These are phyloP conservation scores for Solanum peruvianum DNA, from an alignment of 257 asterid species.

Conservation along the genomic window DNA sequence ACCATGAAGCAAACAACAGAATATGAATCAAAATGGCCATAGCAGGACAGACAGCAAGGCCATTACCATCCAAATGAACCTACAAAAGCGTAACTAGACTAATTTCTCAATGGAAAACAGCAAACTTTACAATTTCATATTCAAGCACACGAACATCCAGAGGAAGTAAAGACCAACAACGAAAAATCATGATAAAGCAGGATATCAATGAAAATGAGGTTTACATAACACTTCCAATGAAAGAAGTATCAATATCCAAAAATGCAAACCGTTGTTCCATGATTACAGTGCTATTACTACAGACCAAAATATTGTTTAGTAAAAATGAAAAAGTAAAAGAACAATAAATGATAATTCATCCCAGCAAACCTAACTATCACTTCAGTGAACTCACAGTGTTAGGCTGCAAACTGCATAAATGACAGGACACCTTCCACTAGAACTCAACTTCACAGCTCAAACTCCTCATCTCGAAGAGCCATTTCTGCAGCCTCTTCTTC, in stretches of 20 bases:
- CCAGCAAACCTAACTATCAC: background rate
- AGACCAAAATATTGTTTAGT: background rate
- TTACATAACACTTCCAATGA: background rate
- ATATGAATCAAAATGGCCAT: background rate
- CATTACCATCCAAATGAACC: background rate
- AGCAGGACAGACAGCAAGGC: background rate
- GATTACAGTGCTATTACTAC: background rate
- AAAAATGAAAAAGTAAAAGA: background rate
- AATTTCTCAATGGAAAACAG: background rate
- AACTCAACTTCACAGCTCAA: conserved; percentile 59
- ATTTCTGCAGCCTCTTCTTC: conserved; percentile 91
- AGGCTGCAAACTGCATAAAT: background rate
- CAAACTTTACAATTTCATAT: background rate
- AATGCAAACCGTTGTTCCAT: background rate
- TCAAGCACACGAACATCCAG: background rate
- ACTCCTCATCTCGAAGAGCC: conserved; percentile 86
- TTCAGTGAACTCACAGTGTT: background rate
- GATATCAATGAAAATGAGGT: background rate
- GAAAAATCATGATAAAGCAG: background rate
- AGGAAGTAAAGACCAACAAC: background rate
- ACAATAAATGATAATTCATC: background rate
- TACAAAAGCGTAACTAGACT: background rate
- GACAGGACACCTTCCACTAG: background rate
- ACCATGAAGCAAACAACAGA: background rate
- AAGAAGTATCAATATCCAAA: background rate